Base-by-base conservation (phyloP, 768 basidiomycete species). In the Collybiopsis confluens region DNA sequence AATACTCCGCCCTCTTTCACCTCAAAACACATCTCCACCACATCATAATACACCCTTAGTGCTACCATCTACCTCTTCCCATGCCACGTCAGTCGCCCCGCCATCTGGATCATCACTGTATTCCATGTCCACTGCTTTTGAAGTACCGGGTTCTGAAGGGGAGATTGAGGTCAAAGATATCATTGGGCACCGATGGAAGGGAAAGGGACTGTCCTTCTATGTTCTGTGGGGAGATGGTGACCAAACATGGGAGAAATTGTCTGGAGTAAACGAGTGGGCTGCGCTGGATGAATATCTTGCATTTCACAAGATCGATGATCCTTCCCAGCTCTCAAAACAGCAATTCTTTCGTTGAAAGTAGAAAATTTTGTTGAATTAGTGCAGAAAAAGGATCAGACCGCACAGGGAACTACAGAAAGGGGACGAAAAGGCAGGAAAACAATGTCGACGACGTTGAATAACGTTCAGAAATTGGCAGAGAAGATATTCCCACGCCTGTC, bases 161-260 rank as follows among this genome's bases (percentile, higher is more conserved):
- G 16, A 50, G 21, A 50, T 16, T 1, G 28, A 36, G 48, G 26
- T 50, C 6, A 23, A 35, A 21, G 23, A 9, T 9, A 50, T 50
- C 15, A 7, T 9, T 2, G 35, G 10, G 10, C 48, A 50, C 35
- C 8, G 18, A 3, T 36, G 35, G 35, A 13, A 11, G 30, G 28
- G 48, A 38, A 38, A 21, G 7, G 37, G 28, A 18, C 21, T 50
- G 21, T 18, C 9, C 9, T 50, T 50, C 21, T 18, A 36, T 16
- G 48, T 50, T 8, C 21, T 36, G 35, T 50, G 48, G 48, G 48
- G 10, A 15, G 48, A 50, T 36, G 16, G 48, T 3, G 48, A 50
- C 21, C 20, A 18, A 18, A 50, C 35, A 16, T 50, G 35, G 48
- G 30, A 37, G 16, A 38, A 50, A 15, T 9, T 8, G 26, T 16